Evolutionary conservation across 441 rosid genomes (phyloP), one percentile per base, ranked within the genome.

Genomic region (Erysimum cheiri): DNA sequence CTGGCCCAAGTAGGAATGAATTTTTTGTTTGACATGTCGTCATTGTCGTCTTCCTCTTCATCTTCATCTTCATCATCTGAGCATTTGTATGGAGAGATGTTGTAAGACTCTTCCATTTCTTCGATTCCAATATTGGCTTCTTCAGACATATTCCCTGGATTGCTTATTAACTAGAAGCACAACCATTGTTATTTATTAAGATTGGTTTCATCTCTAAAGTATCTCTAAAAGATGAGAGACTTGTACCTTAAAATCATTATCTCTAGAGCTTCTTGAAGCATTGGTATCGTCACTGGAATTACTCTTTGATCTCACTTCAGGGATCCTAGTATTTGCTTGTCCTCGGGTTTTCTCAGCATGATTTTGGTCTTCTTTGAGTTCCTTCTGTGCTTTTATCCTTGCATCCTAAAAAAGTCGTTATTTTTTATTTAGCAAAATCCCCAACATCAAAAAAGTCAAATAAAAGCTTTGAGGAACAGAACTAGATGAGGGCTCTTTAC

Each of bases 1-100:
- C 97, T 85, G 78, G 90, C 84, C 99, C 99, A 92, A 17, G 92
- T 74, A 78, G 99, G 99, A 69, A 87, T 67, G 57, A 84, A 87
- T 80, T 95, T 95, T 47, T 47, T 77, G 62, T 83, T 87, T 5
- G 63, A 77, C 41, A 52, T 48, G 60, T 79, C 64, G 14, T 83
- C 85, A 10, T 84, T 79, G 0, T 78, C 81, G 0, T 84, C 88
- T 48, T 85, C 92, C 0, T 94, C 95, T 24, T 85, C 96, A 0
- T 94, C 95, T 24, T 85, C 96, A 1, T 86, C 88, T 80, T 91
- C 99, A 32, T 92, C 88, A 55, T 92, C 98, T 3, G 97, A 95
- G 79, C 82, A 84, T 84, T 89, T 88, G 77, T 90, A 95, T 33
- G 99, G 99, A 60, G 99, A 95, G 32, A 95, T 89, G 46, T 89